Conservation (phyloP, 371 early-diverging fungal species). For the Fennellomyces sp. region DNA sequence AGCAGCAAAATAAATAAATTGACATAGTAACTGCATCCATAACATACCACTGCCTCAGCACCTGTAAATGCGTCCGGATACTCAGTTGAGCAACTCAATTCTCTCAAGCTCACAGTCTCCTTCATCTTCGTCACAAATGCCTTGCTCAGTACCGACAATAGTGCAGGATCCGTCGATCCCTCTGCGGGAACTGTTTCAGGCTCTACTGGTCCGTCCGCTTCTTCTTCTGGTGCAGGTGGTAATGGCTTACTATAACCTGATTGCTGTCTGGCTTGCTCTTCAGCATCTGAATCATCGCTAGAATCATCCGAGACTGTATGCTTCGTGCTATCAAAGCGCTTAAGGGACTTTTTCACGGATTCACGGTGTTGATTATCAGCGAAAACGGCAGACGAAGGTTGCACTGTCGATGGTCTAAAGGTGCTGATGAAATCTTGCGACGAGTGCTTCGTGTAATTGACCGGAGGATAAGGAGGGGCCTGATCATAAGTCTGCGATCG, state of each 20-base stretch:
- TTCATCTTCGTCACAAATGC: constrained; percentile 16
- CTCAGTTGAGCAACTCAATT: constrained; percentile 21
- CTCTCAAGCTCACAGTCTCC: constrained; percentile 18
- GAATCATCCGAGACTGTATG: constrained; percentile 5
- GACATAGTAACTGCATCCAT: not conserved
- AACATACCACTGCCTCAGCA: constrained; percentile 27
- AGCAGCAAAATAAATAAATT: not conserved
- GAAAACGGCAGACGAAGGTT: constrained; percentile 10
- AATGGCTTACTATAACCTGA: constrained; percentile 6
- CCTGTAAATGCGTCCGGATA: constrained; percentile 26
- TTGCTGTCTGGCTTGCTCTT: not conserved
- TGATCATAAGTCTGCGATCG: not conserved
- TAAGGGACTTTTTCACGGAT: not conserved
- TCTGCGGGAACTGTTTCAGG: not conserved
- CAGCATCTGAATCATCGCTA: constrained; percentile 12
- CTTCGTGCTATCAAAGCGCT: constrained; percentile 7
- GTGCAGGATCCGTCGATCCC: constrained; percentile 11
- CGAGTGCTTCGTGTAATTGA: constrained; percentile 10
- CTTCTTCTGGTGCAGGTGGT: constrained; percentile 6
- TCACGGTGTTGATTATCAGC: constrained; percentile 10
- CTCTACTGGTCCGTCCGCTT: not conserved
- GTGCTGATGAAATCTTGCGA: constrained; percentile 18
- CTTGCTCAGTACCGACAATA: constrained; percentile 18
- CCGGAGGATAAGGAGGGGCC: constrained; percentile 15
- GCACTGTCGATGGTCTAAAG: constrained; percentile 15